phyloP scores from a whole-genome alignment of 2,329 filamentous ascomycete genomes.

The Tolypocladium tropicale region DNA sequence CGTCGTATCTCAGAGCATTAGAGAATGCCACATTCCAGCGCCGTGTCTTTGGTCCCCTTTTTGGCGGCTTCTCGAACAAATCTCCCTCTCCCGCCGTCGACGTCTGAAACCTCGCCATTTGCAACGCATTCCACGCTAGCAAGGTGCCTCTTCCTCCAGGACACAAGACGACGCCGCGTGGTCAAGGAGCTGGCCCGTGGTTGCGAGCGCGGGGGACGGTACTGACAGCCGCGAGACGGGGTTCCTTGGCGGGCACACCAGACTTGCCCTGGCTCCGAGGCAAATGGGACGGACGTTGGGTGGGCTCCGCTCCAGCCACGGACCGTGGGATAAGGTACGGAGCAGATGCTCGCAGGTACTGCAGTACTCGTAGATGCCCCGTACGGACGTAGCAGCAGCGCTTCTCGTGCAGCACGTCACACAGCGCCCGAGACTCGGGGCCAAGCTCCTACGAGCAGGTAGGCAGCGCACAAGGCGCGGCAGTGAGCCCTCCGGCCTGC shows the following conservation, averaged over 20 bases:
- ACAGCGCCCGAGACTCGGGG: not conserved
- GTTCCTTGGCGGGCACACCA: not conserved
- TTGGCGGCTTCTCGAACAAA: constrained; percentile 3
- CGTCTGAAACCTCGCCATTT: not conserved
- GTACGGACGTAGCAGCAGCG: not conserved
- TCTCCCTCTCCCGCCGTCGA: not conserved
- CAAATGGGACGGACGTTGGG: not conserved
- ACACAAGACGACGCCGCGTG: not conserved
- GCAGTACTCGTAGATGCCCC: no score
- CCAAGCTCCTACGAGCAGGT: no score
- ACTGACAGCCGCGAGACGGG: not conserved
- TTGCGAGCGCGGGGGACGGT: not conserved
- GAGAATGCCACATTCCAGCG: not conserved
- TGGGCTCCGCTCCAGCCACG: not conserved
- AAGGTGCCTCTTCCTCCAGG: not conserved
- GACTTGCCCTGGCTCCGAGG: not conserved
- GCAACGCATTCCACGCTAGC: not conserved
- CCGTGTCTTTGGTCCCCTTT: not conserved
- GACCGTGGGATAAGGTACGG: not conserved
- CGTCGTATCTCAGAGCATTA: not conserved
- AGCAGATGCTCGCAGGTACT: not conserved
- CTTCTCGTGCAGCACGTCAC: not conserved
- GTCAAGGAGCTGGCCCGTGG: not conserved
- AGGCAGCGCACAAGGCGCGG: constrained; percentile 1
- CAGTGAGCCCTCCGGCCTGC: not conserved